A percentile compares a stretch with the other conserved stretches of the same genome.
Evolutionary conservation across 2,329 filamentous ascomycete species (phyloP).

Genomic region (Aspergillus sergii): DNA sequence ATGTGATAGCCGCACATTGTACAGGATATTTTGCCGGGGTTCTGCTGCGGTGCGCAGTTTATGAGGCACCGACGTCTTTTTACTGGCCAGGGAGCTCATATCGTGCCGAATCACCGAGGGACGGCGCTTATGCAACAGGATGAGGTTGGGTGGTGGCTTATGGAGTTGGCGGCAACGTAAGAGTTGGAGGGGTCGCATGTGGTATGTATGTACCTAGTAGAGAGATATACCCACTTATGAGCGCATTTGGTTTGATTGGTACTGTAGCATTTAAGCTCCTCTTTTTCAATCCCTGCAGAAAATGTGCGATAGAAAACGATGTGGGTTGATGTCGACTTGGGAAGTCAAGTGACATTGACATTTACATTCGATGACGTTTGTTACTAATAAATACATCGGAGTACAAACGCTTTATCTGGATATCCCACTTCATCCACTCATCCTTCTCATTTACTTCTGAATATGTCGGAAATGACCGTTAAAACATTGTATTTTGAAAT

Average conservation of each 20-base stretch:
- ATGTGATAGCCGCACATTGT: constrained; percentile 62
- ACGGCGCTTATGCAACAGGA: constrained; percentile 5
- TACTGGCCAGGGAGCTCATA: constrained; percentile 31
- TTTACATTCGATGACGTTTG: not conserved
- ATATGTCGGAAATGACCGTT: not conserved
- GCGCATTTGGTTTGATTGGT: not conserved
- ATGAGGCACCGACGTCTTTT: constrained; percentile 54
- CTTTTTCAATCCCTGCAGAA: not conserved
- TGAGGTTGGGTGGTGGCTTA: not conserved
- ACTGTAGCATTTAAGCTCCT: not conserved
- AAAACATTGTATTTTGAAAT: not conserved
- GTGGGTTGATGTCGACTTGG: not conserved
- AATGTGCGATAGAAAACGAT: not conserved
- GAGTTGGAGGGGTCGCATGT: constrained; percentile 17
- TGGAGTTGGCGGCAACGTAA: constrained; percentile 10
- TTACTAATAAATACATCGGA: not conserved
- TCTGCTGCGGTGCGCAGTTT: constrained; percentile 73
- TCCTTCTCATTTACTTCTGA: not conserved
- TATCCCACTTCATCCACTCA: not conserved
- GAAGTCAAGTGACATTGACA: not conserved
- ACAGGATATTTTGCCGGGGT: constrained; percentile 67
- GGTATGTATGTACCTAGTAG: not conserved
- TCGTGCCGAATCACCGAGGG: constrained; percentile 12
- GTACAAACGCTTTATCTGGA: not conserved
- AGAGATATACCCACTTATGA: not conserved